Base-by-base conservation (phyloP, 805 yeast species). In the Martiniozyma abietophila region DNA sequence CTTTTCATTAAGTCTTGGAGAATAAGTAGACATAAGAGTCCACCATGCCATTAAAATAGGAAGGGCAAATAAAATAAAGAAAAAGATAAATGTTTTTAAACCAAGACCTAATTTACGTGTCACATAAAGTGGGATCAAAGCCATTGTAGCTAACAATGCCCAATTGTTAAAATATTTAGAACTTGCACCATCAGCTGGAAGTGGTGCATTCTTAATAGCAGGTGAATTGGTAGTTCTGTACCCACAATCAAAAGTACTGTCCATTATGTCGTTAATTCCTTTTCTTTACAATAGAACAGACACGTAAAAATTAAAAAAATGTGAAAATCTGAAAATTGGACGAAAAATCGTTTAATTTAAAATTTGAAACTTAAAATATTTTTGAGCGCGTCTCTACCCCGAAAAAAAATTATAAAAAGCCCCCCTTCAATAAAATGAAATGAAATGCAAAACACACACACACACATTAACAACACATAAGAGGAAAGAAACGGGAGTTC, bases 111-210 rank as follows among this genome's bases (percentile, higher is more conserved):
- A 42, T 55, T 76, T 76, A 42, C 74, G 65, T 34, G 78, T 67
- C 40, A 80, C 50, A 52, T 69, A 76, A 47, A 49, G 69, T 9
- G 96, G 95, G 34, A 80, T 56, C 19, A 69, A 65, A 6, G 66
- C 47, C 41, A 80, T 48, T 20, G 77, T 51, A 2, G 64, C 63
- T 15, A 68, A 35, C 39, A 85, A 51, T 9, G 71, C 51, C 45
- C 49, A 49, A 60, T 86, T 85, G 58, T 71, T 70, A 62, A 86
- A 85, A 48, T 76, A 73, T 53, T 72, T 76, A 21, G 86, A 67
- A 18, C 94, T 86, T 5, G 95, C 83, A 27, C 95, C 96, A 54
- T 85, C 96, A 5, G 94, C 95, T 18, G 94, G 88, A 42, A 84
- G 64, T 8, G 86, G 86, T 2, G 89, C 94, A 54, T 85, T 85